A percentile compares a stretch with the other conserved stretches of the same genome.
Evolutionary conservation across 1,284 basidiomycete genomes (phyloP).

Genomic region (Cutaneotrichosporon sp.): DNA sequence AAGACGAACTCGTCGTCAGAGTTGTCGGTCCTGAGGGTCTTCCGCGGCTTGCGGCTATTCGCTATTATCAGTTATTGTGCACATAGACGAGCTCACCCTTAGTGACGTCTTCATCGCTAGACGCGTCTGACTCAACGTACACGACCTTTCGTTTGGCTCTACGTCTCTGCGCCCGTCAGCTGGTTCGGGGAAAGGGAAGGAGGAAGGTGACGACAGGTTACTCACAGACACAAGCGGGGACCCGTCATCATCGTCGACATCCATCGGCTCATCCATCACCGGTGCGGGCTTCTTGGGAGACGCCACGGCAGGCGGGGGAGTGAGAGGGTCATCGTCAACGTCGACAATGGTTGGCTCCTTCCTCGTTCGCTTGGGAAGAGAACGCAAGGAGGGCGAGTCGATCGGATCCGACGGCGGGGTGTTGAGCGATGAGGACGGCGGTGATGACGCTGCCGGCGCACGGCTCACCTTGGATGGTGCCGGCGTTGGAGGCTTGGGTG

Average conservation of each 20-base stretch:
- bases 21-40: constrained; percentile 39
- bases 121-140: constrained; percentile 48
- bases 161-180: constrained; percentile 26
- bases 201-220: not conserved
- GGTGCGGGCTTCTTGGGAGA: not conserved
- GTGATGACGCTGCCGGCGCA: constrained; percentile 18
- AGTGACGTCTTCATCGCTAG: constrained; percentile 10
- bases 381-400: constrained; percentile 31
- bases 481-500: constrained; percentile 11
- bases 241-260: constrained; percentile 26
- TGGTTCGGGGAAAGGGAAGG: constrained; percentile 10
- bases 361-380: constrained; percentile 20
- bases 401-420: constrained; percentile 37
- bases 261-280: constrained; percentile 24
- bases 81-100: not conserved
- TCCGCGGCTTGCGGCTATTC: constrained; percentile 27
- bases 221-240: constrained; percentile 34
- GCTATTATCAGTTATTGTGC: not conserved
- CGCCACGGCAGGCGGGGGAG: not conserved
- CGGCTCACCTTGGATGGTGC: constrained; percentile 12
- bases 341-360: constrained; percentile 15
- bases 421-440: constrained; percentile 27
- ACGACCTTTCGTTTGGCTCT: constrained; percentile 49
- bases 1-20: constrained; percentile 48
- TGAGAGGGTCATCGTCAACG: constrained; percentile 19